These are phyloP conservation scores for Neoarthrinium moseri DNA, from an alignment of 2,329 filamentous ascomycete genomes.

Conservation along the genomic window DNA sequence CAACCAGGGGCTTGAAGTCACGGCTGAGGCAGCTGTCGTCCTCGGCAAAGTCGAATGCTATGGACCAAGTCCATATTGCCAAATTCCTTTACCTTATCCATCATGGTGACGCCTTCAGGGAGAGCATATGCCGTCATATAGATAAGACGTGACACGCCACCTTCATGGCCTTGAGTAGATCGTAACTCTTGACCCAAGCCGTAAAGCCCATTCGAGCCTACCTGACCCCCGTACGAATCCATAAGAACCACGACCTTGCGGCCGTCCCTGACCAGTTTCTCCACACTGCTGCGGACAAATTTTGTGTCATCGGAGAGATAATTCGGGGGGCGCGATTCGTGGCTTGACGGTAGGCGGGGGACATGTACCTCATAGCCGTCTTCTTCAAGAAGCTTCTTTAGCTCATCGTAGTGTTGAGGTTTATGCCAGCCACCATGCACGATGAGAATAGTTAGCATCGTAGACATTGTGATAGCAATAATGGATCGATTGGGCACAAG, in stretches of 20 bases:
- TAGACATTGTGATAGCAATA: too few species aligned
- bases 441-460: slow-evolving; percentile 14
- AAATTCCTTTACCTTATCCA: slow-evolving; percentile 14
- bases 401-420: slow-evolving; percentile 14
- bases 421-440: slow-evolving; percentile 16
- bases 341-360: slow-evolving; percentile 13
- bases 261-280: slow-evolving; percentile 18
- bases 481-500: too few species aligned
- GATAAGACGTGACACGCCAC: slow-evolving; percentile 22
- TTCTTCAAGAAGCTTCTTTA: slow-evolving; percentile 7
- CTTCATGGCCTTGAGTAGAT: slow-evolving; percentile 11
- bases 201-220: slow-evolving; percentile 22
- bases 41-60: slow-evolving; percentile 14
- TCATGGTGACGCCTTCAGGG: slow-evolving; percentile 8
- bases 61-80: slow-evolving; percentile 8
- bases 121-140: slow-evolving; percentile 17
- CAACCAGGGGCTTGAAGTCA: slow-evolving; percentile 9
- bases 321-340: slow-evolving; percentile 21
- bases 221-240: slow-evolving; percentile 27
- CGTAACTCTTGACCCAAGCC: slow-evolving; percentile 16
- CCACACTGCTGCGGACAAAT: slow-evolving; percentile 17
- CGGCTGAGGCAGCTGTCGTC: slow-evolving; percentile 9
- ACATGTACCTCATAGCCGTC: slow-evolving; percentile 16
- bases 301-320: slow-evolving; percentile 18
- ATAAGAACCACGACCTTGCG: slow-evolving; percentile 17